Conservation (phyloP, 352 stramenopile genomes). For the Phytophthora pseudosyringae region DNA sequence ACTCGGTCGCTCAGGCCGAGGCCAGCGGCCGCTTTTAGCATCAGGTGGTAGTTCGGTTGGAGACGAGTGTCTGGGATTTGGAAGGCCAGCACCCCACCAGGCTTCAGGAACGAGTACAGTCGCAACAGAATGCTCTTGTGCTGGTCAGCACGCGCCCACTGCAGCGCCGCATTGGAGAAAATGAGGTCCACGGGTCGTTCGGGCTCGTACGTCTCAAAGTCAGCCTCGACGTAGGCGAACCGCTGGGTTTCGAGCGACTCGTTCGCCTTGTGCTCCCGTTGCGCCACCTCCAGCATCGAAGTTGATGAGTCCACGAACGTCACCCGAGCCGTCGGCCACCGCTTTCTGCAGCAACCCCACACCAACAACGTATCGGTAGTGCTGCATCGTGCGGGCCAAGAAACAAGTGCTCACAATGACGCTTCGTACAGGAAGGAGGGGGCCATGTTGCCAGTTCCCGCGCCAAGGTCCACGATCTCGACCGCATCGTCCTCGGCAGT, state of each 20-base stretch:
- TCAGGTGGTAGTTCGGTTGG: conserved; percentile 69
- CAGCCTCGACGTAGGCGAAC: conserved; percentile 57
- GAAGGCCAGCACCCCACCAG: conserved; percentile 70
- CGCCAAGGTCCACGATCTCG: conserved; percentile 68
- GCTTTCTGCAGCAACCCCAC: conserved; percentile 30
- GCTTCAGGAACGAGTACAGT: conserved; percentile 69
- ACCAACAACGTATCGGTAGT: background rate
- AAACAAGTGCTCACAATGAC: too few species aligned
- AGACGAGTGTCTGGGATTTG: conserved; percentile 74
- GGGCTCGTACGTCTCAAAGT: conserved; percentile 62
- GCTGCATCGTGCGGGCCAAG: too few species aligned
- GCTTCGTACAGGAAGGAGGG: conserved; percentile 55
- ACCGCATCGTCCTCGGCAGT: conserved; percentile 19
- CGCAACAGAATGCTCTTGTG: conserved; percentile 54
- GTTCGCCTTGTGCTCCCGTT: conserved; percentile 48
- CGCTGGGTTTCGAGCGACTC: conserved; percentile 18
- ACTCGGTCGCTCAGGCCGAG: conserved; percentile 49
- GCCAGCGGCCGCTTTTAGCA: conserved; percentile 52
- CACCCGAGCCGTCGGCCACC: conserved; percentile 56
- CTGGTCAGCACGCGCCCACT: conserved; percentile 65
- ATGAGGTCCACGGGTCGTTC: conserved; percentile 62
- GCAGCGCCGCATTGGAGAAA: conserved; percentile 74
- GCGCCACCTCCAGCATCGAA: conserved; percentile 60
- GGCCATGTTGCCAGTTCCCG: conserved; percentile 75
- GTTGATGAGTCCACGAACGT: conserved; percentile 71